These are phyloP conservation scores for Aspergillus niger DNA, from an alignment of 2,329 filamentous ascomycete species.

Conservation along the genomic window DNA sequence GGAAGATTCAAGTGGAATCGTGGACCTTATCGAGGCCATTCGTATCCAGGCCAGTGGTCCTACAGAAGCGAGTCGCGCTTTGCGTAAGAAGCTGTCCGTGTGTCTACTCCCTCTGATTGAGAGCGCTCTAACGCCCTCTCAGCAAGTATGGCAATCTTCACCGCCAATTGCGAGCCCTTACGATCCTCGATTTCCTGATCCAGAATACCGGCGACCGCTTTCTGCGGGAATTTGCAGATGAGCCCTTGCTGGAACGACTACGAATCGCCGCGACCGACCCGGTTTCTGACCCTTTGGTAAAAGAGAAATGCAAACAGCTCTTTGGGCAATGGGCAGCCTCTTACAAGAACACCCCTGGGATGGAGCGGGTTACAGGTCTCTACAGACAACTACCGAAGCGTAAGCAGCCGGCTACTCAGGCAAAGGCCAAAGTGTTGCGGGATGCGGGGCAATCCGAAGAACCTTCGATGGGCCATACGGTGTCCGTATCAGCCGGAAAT, in stretches of 20 bases:
- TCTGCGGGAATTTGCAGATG: constrained; percentile 83
- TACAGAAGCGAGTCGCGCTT: constrained; percentile 82
- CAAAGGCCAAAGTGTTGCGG: constrained; percentile 77
- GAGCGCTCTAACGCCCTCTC: constrained; percentile 14
- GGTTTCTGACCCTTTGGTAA: constrained; percentile 82
- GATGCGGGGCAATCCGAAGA: constrained; percentile 65
- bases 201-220: constrained; percentile 90
- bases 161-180: constrained; percentile 83
- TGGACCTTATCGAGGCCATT: constrained; percentile 92
- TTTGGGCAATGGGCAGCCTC: constrained; percentile 84
- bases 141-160: constrained; percentile 95
- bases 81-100: constrained; percentile 86
- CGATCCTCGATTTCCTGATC: constrained; percentile 87
- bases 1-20: constrained; percentile 87
- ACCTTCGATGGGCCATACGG: constrained; percentile 40
- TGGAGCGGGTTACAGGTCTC: constrained; percentile 76
- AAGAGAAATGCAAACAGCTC: constrained; percentile 80
- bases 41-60: constrained; percentile 85
- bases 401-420: constrained; percentile 73
- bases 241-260: constrained; percentile 86
- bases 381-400: constrained; percentile 68
- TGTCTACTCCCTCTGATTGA: neutral
- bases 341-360: constrained; percentile 77
- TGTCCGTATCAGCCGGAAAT: constrained; percentile 41
- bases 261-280: constrained; percentile 84